These are phyloP conservation scores for Stellera chamaejasme DNA, from an alignment of 345 rosid species.

Conservation along the genomic window DNA sequence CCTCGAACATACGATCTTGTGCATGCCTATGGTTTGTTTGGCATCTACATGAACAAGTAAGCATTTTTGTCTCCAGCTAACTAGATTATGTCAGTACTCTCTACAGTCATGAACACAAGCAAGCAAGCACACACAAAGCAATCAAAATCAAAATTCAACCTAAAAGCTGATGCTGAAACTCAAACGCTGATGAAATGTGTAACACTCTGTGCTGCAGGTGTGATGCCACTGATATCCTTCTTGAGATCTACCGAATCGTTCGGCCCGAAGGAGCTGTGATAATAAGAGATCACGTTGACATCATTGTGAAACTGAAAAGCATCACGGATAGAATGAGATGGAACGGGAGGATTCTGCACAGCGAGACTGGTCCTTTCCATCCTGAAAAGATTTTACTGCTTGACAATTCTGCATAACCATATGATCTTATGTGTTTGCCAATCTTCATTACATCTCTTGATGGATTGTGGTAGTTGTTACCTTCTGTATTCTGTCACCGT, in stretches of 20 bases:
- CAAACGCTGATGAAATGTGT: no score
- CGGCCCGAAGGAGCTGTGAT: slow-evolving; percentile 50
- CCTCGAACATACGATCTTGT: slow-evolving; percentile 58
- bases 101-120: no score
- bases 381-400: slow-evolving; percentile 35
- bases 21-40: slow-evolving; percentile 52
- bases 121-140: not conserved
- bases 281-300: slow-evolving; percentile 43
- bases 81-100: no score
- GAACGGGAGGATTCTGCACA: slow-evolving; percentile 31
- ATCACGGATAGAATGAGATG: slow-evolving; percentile 38
- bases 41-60: slow-evolving; percentile 59
- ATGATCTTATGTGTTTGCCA: no score
- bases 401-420: slow-evolving; percentile 18
- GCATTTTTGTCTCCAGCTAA: slow-evolving; percentile 10
- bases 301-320: slow-evolving; percentile 35
- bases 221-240: slow-evolving; percentile 39
- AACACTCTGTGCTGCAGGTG: slow-evolving; percentile 33
- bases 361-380: slow-evolving; percentile 35
- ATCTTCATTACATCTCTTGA: no score
- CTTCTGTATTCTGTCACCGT: no score
- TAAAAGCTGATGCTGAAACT: not conserved
- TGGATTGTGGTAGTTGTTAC: no score
- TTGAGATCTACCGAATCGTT: slow-evolving; percentile 55
- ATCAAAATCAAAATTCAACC: not conserved